Percentiles rank a stretch among this genome's conserved stretches.
These are phyloP conservation scores for Hypholoma sublateritium DNA, from an alignment of 768 basidiomycete species.

Conservation along the genomic window DNA sequence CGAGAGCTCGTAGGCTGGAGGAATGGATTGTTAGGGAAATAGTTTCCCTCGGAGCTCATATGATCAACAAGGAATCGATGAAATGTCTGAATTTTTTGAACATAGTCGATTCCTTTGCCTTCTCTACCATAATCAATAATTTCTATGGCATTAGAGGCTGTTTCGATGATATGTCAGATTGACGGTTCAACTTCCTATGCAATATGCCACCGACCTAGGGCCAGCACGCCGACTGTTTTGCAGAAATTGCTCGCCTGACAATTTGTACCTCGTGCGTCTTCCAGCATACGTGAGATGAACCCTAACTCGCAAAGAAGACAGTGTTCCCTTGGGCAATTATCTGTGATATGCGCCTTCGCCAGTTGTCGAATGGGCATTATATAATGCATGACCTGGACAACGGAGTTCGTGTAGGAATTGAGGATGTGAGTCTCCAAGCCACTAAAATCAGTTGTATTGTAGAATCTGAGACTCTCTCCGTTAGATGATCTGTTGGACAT, in stretches of 20 bases:
- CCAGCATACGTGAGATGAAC: conserved; percentile 92
- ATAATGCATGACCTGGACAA: conserved; percentile 92
- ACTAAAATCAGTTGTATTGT: conserved; percentile 87
- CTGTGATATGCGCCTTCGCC: conserved; percentile 91
- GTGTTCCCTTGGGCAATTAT: conserved; percentile 85
- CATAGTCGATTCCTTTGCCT: conserved; percentile 71
- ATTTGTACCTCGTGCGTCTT: conserved; percentile 91
- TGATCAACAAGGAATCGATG: conserved; percentile 92
- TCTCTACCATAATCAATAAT: conserved; percentile 88
- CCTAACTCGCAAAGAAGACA: conserved; percentile 95
- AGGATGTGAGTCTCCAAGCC: conserved; percentile 96
- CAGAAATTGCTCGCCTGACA: conserved; percentile 98
- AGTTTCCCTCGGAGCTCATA: conserved; percentile 72
- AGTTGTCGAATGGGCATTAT: conserved; percentile 70
- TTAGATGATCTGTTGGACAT: background rate
- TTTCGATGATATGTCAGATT: background rate
- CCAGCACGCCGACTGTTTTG: conserved; percentile 85
- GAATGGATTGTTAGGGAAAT: conserved; percentile 57
- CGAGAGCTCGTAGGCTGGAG: conserved; percentile 29
- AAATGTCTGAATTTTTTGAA: conserved; percentile 90
- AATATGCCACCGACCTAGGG: conserved; percentile 58
- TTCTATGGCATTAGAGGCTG: conserved; percentile 78
- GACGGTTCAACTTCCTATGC: background rate
- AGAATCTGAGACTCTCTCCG: conserved; percentile 57
- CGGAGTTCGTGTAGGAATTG: conserved; percentile 93